Evolutionary conservation across 1,139 yeast species (phyloP).

Genomic region (Geotrichum candidum): DNA sequence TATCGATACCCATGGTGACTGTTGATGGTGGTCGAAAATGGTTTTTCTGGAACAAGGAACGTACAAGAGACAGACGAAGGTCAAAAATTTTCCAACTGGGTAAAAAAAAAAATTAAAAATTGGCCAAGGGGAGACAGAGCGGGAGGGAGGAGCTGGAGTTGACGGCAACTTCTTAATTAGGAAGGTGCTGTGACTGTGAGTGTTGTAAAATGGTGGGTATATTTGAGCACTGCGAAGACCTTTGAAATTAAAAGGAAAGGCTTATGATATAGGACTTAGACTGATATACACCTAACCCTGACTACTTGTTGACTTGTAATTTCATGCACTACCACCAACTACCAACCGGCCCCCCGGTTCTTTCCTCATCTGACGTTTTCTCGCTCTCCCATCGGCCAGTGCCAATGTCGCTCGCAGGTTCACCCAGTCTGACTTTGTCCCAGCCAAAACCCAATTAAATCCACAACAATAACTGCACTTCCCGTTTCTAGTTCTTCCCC

Average conservation of each 20-base stretch:
- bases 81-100: constrained; percentile 5
- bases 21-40: constrained; percentile 8
- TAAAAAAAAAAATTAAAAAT: background rate
- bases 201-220: background rate
- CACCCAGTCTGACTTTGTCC: background rate
- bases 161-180: background rate
- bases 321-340: constrained; percentile 4
- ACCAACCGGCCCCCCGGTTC: background rate
- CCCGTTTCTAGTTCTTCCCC: background rate
- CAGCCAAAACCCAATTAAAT: background rate
- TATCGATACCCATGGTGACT: constrained; percentile 88
- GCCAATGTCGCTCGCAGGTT: background rate
- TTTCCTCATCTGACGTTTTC: background rate
- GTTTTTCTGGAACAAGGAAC: constrained; percentile 13
- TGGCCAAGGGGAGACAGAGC: background rate
- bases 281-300: background rate
- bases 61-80: constrained; percentile 1
- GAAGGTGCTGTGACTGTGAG: background rate
- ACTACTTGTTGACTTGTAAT: background rate
- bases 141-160: background rate
- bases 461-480: too few relatives aligned
- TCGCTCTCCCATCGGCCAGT: background rate
- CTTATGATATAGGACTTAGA: background rate
- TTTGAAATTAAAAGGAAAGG: background rate
- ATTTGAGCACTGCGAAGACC: background rate